phyloP scores from a whole-genome alignment of 163 green algal species.

The Dunaliella salina region DNA sequence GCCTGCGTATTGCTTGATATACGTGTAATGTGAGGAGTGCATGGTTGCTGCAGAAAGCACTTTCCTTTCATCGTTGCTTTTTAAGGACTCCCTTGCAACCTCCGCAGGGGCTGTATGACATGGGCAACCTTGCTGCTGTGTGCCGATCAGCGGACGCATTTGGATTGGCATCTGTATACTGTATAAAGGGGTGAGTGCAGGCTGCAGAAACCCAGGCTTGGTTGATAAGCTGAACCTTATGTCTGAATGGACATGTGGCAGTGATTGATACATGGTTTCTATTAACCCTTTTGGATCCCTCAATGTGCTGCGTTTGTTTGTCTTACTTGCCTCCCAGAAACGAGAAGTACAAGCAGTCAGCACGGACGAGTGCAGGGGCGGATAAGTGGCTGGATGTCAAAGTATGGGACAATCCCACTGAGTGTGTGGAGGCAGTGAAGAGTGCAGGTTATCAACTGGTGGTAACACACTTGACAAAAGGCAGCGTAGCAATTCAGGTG shows the following conservation, averaged over 20 bases:
- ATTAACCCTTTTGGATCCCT: no score
- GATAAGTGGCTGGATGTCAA: slow-evolving; percentile 90
- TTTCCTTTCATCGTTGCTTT: no score
- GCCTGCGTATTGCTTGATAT: no score
- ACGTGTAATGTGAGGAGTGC: no score
- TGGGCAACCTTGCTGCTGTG: slow-evolving; percentile 86
- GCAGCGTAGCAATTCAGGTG: slow-evolving; percentile 37
- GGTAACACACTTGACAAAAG: slow-evolving; percentile 62
- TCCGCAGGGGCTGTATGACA: slow-evolving; percentile 51
- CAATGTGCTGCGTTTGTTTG: no score
- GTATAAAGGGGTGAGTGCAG: slow-evolving; percentile 43
- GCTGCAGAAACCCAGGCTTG: no score
- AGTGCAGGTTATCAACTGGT: slow-evolving; percentile 69
- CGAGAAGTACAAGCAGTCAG: slow-evolving; percentile 69
- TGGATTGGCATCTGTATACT: slow-evolving; percentile 71
- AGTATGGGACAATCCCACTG: slow-evolving; percentile 52
- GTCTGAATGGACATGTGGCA: no score
- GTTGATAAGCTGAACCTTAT: no score
- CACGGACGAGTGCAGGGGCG: slow-evolving; percentile 59
- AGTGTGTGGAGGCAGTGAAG: slow-evolving; percentile 45
- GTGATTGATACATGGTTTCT: no score
- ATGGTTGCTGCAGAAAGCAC: no score
- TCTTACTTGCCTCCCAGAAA: slow-evolving; percentile 5
- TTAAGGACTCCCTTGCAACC: no score
- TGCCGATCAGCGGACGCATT: slow-evolving; percentile 78